Percentiles rank a stretch among this genome's conserved stretches.
phyloP scores from a whole-genome alignment of 345 rosid species.

The Pugionium dolabratum region DNA sequence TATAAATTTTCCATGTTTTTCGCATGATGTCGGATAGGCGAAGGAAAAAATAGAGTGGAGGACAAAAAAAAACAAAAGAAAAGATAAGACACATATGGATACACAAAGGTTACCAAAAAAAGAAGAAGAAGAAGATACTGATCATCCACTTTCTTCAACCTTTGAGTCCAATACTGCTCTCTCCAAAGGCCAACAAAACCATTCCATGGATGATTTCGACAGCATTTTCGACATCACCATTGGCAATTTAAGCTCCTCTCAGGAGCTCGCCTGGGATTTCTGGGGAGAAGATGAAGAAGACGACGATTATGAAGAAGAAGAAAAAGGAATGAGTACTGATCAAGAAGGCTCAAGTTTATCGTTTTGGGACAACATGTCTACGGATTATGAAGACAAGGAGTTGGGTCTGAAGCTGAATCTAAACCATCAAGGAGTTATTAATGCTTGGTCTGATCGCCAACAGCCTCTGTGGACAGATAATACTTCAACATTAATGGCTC shows the following conservation, averaged over 20 bases:
- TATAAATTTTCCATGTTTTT: constrained; percentile 7
- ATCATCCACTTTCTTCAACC: constrained; percentile 22
- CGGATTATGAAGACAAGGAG: constrained; percentile 44
- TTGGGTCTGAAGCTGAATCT: constrained; percentile 57
- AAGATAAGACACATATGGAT: constrained; percentile 41
- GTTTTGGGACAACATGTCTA: constrained; percentile 32
- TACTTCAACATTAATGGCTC: constrained; percentile 32
- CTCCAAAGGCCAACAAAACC: constrained; percentile 11
- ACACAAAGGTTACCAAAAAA: constrained; percentile 34
- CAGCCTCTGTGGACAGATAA: constrained; percentile 44
- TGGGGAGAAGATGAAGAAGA: constrained; percentile 38
- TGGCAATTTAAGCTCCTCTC: constrained; percentile 43
- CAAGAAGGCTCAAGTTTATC: constrained; percentile 41
- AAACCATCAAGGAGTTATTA: constrained; percentile 72
- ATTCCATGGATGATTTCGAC: constrained; percentile 20
- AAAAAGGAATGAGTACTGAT: constrained; percentile 21
- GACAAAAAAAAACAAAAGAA: constrained; percentile 23
- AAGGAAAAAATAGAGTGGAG: constrained; percentile 16
- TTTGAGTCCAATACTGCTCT: constrained; percentile 20
- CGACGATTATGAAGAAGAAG: constrained; percentile 26
- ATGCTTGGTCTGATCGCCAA: constrained; percentile 67
- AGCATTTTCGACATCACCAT: constrained; percentile 29
- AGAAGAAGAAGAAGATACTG: constrained; percentile 38
- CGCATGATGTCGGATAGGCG: constrained; percentile 22
- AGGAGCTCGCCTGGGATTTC: constrained; percentile 32